Base-by-base conservation (phyloP, 2,329 filamentous ascomycete genomes). In the Alternaria alternata region DNA sequence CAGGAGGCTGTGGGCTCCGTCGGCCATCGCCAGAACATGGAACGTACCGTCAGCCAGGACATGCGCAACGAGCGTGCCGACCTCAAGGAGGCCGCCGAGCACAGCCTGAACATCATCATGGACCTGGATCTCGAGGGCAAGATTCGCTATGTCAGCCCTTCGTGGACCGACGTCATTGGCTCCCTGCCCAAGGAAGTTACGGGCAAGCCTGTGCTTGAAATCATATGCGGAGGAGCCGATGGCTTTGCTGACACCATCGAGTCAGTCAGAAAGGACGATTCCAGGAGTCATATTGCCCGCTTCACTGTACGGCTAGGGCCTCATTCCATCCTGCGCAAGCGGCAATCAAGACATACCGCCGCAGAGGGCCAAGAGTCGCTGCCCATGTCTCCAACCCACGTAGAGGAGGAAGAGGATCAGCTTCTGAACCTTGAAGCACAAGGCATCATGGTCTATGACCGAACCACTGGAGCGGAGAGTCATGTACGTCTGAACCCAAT, bases 381-480 rank as follows among this genome's bases (percentile, higher is more conserved):
- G 48, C 63, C 70, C 26, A 75, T 79, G 36, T 75, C 79, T 28
- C 70, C 74, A 1, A 67, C 63, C 24, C 66, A 72, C 36, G 38
- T 42, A 7, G 58, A 62, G n/a, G 54, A 65, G 11, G 71, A 79
- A 16, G 78, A 81, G n/a, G 79, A 85, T 53, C 81, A 85, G 57
- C 84, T 88, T 39, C 84, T 97, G 61, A 90, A 93, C 63, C 86
- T 99, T 61, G 96, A 99, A 81, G 96, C 92, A 7, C 95, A 99
- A 80, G 95, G 95, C 22, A 99, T 99, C 74, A 96, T 98, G 91
- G 93, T 98, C 7, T 98, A 97, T 76, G 94, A 98, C 77, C 89
- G 91, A 63, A 87, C 91, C 12, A 92, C 93, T 38, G 93, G 93
- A 52, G 91, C 89, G 57, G 92, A 95, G 76, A 95, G 92, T 73